Conservation (phyloP, 1,284 basidiomycete species). For the Naganishia albida region DNA sequence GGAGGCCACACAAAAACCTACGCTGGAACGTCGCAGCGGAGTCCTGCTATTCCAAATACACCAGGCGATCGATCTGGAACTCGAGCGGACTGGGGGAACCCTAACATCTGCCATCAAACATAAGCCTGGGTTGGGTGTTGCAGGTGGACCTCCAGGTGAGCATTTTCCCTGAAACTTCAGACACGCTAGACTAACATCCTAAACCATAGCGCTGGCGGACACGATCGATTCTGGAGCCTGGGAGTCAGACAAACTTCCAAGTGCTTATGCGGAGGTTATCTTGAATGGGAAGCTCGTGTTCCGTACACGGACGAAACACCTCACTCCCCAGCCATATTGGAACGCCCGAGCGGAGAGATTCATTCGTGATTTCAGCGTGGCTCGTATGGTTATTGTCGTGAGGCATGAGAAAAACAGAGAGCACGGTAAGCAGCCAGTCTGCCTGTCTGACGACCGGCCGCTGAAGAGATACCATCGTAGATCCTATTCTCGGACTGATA, state of each 20-base stretch:
- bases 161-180: no score
- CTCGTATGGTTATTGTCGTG: conserved; percentile 54
- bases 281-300: conserved; percentile 56
- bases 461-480: conserved; percentile 28
- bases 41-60: conserved; percentile 53
- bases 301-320: conserved; percentile 54
- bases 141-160: conserved; percentile 44
- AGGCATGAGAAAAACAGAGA: conserved; percentile 54
- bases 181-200: neutral
- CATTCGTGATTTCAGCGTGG: conserved; percentile 53
- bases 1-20: conserved; percentile 47
- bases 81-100: conserved; percentile 46
- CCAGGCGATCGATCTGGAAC: conserved; percentile 51
- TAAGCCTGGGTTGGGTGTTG: conserved; percentile 31
- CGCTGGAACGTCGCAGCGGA: conserved; percentile 44
- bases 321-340: conserved; percentile 53
- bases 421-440: conserved; percentile 41
- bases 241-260: conserved; percentile 51
- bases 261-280: conserved; percentile 54
- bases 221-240: conserved; percentile 46
- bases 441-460: neutral
- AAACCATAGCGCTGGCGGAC: conserved; percentile 40
- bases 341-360: conserved; percentile 56
- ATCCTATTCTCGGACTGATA: conserved; percentile 50
- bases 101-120: conserved; percentile 36